Conservation (phyloP, 1,139 yeast genomes). For the Lodderomyces elongisporus region DNA sequence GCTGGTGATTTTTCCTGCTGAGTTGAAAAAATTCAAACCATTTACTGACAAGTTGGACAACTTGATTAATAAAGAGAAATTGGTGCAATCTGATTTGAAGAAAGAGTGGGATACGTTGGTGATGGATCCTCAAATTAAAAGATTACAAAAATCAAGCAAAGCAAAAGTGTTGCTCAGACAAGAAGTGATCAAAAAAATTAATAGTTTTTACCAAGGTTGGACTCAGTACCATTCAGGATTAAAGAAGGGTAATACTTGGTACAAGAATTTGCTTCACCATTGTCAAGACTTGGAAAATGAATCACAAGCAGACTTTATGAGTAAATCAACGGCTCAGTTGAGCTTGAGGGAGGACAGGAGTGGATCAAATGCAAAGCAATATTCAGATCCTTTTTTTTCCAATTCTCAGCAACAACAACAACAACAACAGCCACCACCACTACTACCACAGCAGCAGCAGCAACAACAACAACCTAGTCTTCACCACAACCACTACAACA, state of each 20-base stretch:
- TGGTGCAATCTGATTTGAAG: conserved; percentile 53
- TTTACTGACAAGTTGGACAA: conserved; percentile 64
- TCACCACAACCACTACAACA: too few species aligned
- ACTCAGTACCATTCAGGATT: conserved; percentile 54
- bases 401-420: conserved; percentile 1
- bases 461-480: conserved; percentile 2
- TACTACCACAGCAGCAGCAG: conserved; percentile 4
- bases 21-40: conserved; percentile 72
- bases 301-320: neutral
- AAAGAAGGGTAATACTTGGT: conserved; percentile 58
- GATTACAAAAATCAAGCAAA: conserved; percentile 30
- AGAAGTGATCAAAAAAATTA: conserved; percentile 34
- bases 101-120: conserved; percentile 53
- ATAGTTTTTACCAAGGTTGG: conserved; percentile 56
- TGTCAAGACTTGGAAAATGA: neutral
- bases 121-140: conserved; percentile 39
- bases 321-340: neutral
- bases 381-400: too few species aligned
- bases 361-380: neutral
- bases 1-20: conserved; percentile 60
- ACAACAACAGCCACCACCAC: conserved; percentile 6
- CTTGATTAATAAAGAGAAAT: conserved; percentile 59
- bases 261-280: conserved; percentile 46
- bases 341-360: neutral
- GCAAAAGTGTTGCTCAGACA: conserved; percentile 20